Evolutionary conservation across 306 rosid species (phyloP), one percentile per base, ranked within the genome.

Genomic region (Cicer judaicum): DNA sequence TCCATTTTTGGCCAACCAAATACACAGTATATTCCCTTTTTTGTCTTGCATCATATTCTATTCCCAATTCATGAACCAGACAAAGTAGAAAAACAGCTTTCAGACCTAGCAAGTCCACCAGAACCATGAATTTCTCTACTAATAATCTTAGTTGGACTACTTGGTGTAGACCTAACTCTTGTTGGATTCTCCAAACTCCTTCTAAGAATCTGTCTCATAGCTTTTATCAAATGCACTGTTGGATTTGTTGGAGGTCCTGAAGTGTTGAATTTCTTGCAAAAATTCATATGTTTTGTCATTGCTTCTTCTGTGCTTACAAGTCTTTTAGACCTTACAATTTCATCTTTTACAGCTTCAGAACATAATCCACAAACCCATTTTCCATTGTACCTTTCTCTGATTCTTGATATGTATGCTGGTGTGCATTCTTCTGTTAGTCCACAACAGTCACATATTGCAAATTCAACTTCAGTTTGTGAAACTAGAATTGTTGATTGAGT

Each of bases 361-460:
- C 98, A 93, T 21, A 93, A 85, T 24, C 98, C 98, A 53, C 98
- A 93, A 73, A 93, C 87, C 98, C 98, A 93, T 67, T 86, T 91
- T 38, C 96, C 96, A 13, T 72, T 67, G 59, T 84, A 91, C 8
- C 89, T 75, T 73, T 89, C 96, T 41, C 94, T 85, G 80, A 93
- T 78, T 67, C 88, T 83, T 53, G 85, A 87, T 76, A 91, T 91
- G 67, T 93, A 93, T 6, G 87, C 92, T 9, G 84, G 91, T 1
- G 98, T 91, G 84, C 98, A 93, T 82, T 93, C 98, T 83, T 93
- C 98, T 36, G 88, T 87, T 29, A 93, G 86, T 6, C 97, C 96
- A 84, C 98, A 93, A 71, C 98, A 91, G 6, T 91, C 97, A 78
- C 98, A 93, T 43, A 79, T 75, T 1, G 89, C 98, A 44, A 87